Evolutionary conservation across 1,139 yeast species (phyloP), one percentile per base, ranked within the genome.

Genomic region (Candida dubliniensis): DNA sequence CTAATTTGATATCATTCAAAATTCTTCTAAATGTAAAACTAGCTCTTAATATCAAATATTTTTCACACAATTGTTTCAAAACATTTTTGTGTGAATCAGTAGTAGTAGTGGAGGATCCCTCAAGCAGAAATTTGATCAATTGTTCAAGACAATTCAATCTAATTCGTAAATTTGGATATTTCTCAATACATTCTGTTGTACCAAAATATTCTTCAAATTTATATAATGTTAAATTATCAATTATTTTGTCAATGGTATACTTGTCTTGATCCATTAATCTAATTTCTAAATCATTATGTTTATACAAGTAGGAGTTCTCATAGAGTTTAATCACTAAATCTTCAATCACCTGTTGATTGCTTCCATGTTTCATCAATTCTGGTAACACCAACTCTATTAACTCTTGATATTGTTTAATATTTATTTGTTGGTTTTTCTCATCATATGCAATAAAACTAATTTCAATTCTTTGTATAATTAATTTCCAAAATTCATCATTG

Each of bases 321-420:
- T 64, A 64, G 9, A 66, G 39, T 24, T 54, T 52, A n/a, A 69
- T 58, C 3, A 84, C 60, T 38, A 81, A 73, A 10, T 65, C 66
- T 15, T 69, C 66, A 26, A 82, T 52, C 39, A 72, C 60, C 2
- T 54, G 54, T 5, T 62, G 53, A 5, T 55, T 52, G 13, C 62
- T 58, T 0, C 39, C 29, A 10, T 41, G 31, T 8, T 43, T 23
- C 29, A 63, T 51, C 40, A 73, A 55, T 23, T 52, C 56, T 0
- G 79, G 75, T 3, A 82, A 51, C 1, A 86, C 59, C 1, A 75
- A 51, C 0, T 54, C 51, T 34, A 76, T 73, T 47, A 82, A 65
- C 4, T 57, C 57, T 2, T 59, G 48, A 56, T 80, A 86, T 38
- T 76, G 78, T 8, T 56, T 51, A 7, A 76, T 63, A 52, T 82